Evolutionary conservation across 257 asterid species (phyloP).

Genomic region (Solanum sejunctum): DNA sequence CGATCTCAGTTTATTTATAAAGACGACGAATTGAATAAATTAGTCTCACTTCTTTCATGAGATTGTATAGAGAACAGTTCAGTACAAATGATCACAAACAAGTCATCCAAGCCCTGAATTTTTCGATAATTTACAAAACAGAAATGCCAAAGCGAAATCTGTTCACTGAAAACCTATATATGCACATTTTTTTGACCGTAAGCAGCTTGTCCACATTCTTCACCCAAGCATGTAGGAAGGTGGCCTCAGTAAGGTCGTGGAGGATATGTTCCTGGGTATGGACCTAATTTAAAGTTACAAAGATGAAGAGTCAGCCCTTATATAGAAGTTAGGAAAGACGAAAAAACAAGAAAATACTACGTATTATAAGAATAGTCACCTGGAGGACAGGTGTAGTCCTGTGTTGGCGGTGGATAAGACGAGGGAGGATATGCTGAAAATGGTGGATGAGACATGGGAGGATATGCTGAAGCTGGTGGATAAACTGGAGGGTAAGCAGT

Average conservation of each 20-base stretch:
- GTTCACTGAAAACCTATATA: neutral
- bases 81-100: neutral
- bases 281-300: constrained; percentile 11
- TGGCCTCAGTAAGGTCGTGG: constrained; percentile 26
- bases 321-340: neutral
- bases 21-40: neutral
- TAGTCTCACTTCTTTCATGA: neutral
- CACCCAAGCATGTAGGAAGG: neutral
- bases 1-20: neutral
- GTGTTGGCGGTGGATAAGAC: constrained; percentile 19
- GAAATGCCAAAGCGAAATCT: neutral
- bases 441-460: constrained; percentile 1
- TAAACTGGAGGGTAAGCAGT: neutral
- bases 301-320: neutral
- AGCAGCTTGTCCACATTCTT: neutral
- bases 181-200: neutral
- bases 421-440: constrained; percentile 1
- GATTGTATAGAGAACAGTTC: neutral
- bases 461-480: constrained; percentile 1
- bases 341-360: neutral
- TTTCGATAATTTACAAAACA: neutral
- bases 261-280: constrained; percentile 31
- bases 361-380: constrained; percentile 9
- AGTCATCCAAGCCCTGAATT: neutral
- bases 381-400: constrained; percentile 21